These are phyloP conservation scores for Rhizopus arrhizus DNA, from an alignment of 371 early-diverging fungal genomes.

Conservation along the genomic window DNA sequence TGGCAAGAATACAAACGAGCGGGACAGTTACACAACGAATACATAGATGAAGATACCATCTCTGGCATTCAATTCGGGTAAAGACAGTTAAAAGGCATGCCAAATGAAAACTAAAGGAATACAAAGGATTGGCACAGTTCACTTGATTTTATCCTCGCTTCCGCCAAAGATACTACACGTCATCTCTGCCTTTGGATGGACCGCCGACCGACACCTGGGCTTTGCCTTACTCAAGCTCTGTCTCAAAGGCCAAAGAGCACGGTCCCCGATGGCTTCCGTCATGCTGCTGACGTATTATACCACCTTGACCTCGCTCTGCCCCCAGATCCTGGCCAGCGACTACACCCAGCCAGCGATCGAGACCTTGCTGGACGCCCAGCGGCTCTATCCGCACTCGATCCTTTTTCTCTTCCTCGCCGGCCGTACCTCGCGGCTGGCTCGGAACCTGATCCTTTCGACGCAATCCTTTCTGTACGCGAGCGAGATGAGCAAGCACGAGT, in stretches of 20 bases:
- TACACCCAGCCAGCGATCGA: slow-evolving; percentile 55
- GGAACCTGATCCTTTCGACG: slow-evolving; percentile 35
- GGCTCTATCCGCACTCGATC: slow-evolving; percentile 51
- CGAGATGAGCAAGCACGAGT: slow-evolving; percentile 43
- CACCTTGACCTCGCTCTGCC: slow-evolving; percentile 33
- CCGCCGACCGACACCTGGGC: slow-evolving; percentile 59
- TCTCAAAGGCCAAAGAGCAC: slow-evolving; percentile 49
- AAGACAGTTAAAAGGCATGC: not conserved
- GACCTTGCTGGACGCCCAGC: slow-evolving; percentile 53
- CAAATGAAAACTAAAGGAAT: too few species aligned
- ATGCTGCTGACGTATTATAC: slow-evolving; percentile 53
- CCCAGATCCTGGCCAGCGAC: slow-evolving; percentile 35
- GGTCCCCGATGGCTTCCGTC: slow-evolving; percentile 60
- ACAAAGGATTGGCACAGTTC: slow-evolving; percentile 57
- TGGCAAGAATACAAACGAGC: slow-evolving; percentile 54
- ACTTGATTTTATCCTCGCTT: slow-evolving; percentile 59
- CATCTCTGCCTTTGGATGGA: slow-evolving; percentile 59
- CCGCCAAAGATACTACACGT: slow-evolving; percentile 57
- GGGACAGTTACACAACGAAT: slow-evolving; percentile 37
- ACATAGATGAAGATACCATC: slow-evolving; percentile 49
- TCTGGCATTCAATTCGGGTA: slow-evolving; percentile 57
- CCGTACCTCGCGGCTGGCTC: slow-evolving; percentile 47
- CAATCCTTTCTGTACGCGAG: slow-evolving; percentile 46
- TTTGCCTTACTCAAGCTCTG: slow-evolving; percentile 56
- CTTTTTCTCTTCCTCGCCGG: slow-evolving; percentile 64